Percentiles rank a stretch among this genome's conserved stretches.
These are phyloP conservation scores for Clarkia xantiana DNA, from an alignment of 345 rosid genomes.

Conservation along the genomic window DNA sequence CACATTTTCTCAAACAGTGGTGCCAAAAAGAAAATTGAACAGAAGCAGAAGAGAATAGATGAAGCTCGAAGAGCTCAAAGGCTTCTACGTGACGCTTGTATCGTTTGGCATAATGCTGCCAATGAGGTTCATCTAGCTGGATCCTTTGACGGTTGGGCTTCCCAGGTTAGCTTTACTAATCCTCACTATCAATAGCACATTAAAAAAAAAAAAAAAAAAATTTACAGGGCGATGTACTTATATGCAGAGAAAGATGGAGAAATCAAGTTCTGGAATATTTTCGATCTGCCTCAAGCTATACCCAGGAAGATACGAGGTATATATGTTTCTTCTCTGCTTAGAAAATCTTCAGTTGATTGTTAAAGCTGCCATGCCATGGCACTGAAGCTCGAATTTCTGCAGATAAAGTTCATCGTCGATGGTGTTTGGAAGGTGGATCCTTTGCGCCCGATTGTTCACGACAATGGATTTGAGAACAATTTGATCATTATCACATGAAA, in stretches of 20 bases:
- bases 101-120: constrained; percentile 82
- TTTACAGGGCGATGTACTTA: not conserved
- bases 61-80: constrained; percentile 47
- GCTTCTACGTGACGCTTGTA: constrained; percentile 47
- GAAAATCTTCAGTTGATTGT: not conserved
- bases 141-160: constrained; percentile 88
- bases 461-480: constrained; percentile 61
- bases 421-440: constrained; percentile 94
- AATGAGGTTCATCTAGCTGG: constrained; percentile 73
- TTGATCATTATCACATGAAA: constrained; percentile 44
- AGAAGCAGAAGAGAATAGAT: constrained; percentile 61
- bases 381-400: constrained; percentile 5
- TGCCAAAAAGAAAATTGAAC: constrained; percentile 52
- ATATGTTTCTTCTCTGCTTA: not conserved
- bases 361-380: no score
- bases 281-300: constrained; percentile 54
- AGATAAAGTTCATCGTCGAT: constrained; percentile 89
- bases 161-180: constrained; percentile 41
- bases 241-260: constrained; percentile 81
- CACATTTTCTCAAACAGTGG: constrained; percentile 32
- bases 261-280: constrained; percentile 51
- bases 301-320: constrained; percentile 85
- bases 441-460: constrained; percentile 57
- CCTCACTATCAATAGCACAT: not conserved
- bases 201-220: no score